Evolutionary conservation across 1,284 basidiomycete genomes (phyloP), one percentile per base, ranked within the genome.

Genomic region (Flammula alnicola): DNA sequence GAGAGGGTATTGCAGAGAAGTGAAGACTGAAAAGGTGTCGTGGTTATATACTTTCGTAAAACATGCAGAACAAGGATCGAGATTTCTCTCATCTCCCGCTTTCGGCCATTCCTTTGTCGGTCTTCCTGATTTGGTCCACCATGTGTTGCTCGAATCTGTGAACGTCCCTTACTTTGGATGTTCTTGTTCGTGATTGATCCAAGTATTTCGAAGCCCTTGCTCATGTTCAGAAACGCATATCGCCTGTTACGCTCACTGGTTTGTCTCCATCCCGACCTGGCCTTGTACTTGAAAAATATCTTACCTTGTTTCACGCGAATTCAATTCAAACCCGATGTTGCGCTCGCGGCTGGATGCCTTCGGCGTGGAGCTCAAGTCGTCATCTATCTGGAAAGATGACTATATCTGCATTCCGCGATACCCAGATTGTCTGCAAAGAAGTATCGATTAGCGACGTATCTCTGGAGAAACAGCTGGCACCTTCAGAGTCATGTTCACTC

Each of bases 1-100:
- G 33, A 48, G 44, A 49, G 26, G 38, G 47, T 43, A 39, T 39
- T 56, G 55, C 51, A 50, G 38, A 47, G 47, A 46, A 27, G 52
- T 54, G 50, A 51, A 51, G 54, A 55, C 49, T 47, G 49, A 47
- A 54, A 39, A 51, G 25, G 38, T 3, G 46, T 43, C 35, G 50
- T 55, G 46, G 54, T 57, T 56, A 63, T 65, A 69, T 64, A 61
- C 58, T 43, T 58, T 53, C 39, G 42, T 14, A 46, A 44, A 56
- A 55, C 59, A 57, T 59, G 27, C 46, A 55, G 55, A 56, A 55
- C 52, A 56, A 54, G 35, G 61, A 66, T 66, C 66, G 58, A 67
- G 66, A 69, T 69, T 60, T 29, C 32, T 32, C 38, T n/a, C 31
- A 23, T 32, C 44, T 46, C 43, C 64, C 61, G 16, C 45, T 62